phyloP scores from a whole-genome alignment of 257 asterid species.

The Solanum lignicaule region DNA sequence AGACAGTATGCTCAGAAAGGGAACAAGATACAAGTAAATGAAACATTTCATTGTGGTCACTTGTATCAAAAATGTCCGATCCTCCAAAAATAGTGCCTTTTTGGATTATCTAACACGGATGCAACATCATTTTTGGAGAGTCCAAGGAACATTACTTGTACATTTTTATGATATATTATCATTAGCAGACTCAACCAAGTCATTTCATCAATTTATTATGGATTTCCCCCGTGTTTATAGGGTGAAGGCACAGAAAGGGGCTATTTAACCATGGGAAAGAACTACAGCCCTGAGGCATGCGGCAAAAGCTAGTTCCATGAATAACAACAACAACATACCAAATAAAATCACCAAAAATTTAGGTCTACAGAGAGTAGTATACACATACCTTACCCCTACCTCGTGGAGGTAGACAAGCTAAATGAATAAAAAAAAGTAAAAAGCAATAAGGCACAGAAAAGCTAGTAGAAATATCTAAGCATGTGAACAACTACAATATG shows the following conservation, averaged over 20 bases:
- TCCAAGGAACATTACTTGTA: neutral
- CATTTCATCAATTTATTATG: neutral
- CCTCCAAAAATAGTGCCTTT: neutral
- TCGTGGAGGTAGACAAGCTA: neutral
- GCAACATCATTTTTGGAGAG: neutral
- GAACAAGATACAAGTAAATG: neutral
- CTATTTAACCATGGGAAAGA: neutral
- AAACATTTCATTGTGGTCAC: neutral
- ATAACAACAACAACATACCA: neutral
- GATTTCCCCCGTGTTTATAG: neutral
- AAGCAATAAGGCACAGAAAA: neutral
- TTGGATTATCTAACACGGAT: neutral
- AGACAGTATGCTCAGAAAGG: neutral
- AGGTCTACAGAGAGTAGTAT: neutral
- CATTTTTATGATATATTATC: neutral
- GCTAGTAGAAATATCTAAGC: neutral
- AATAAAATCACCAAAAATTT: neutral
- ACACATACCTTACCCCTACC: neutral
- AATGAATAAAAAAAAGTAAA: neutral
- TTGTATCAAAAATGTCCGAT: neutral
- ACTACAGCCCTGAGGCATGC: neutral
- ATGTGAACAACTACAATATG: neutral
- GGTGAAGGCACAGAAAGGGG: neutral
- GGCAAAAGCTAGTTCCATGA: neutral
- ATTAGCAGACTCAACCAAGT: neutral